A percentile compares a stretch with the other conserved stretches of the same genome.
phyloP scores from a whole-genome alignment of 352 stramenopile genomes.

The Pythium sukuiense region DNA sequence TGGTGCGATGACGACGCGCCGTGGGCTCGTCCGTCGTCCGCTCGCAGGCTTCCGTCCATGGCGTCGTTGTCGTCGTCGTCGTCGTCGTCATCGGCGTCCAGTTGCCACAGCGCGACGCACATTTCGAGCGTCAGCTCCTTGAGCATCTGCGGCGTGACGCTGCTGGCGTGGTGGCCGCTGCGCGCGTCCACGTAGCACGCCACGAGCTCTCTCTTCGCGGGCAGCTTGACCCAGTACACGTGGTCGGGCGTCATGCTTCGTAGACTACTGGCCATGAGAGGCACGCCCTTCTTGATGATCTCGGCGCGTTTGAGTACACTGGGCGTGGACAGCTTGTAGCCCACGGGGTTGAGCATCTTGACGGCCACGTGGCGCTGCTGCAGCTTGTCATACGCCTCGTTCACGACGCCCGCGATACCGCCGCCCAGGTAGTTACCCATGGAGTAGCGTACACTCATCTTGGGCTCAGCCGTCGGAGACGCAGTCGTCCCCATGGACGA shows the following conservation, averaged over 20 bases:
- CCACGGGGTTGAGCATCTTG: slow-evolving; percentile 97
- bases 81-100: slow-evolving; percentile 65
- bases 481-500: slow-evolving; percentile 1
- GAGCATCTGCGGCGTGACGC: slow-evolving; percentile 30
- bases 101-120: slow-evolving; percentile 79
- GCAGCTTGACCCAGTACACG: slow-evolving; percentile 76
- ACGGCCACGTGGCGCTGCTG: slow-evolving; percentile 88
- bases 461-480: slow-evolving; percentile 14
- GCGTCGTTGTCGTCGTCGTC: slow-evolving; percentile 24
- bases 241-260: slow-evolving; percentile 74
- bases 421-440: slow-evolving; percentile 93
- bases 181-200: slow-evolving; percentile 63
- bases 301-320: slow-evolving; percentile 80
- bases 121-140: slow-evolving; percentile 85
- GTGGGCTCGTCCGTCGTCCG: neutral
- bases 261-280: slow-evolving; percentile 34
- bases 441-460: slow-evolving; percentile 47
- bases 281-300: slow-evolving; percentile 75
- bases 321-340: slow-evolving; percentile 89
- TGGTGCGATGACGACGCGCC: neutral
- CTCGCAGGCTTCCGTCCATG: neutral
- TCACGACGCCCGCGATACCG: slow-evolving; percentile 91
- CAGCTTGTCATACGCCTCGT: slow-evolving; percentile 87
- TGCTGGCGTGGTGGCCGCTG: neutral
- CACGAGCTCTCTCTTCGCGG: slow-evolving; percentile 58